Conservation (phyloP, 2,329 filamentous ascomycete genomes). For the Colletotrichum sp. region DNA sequence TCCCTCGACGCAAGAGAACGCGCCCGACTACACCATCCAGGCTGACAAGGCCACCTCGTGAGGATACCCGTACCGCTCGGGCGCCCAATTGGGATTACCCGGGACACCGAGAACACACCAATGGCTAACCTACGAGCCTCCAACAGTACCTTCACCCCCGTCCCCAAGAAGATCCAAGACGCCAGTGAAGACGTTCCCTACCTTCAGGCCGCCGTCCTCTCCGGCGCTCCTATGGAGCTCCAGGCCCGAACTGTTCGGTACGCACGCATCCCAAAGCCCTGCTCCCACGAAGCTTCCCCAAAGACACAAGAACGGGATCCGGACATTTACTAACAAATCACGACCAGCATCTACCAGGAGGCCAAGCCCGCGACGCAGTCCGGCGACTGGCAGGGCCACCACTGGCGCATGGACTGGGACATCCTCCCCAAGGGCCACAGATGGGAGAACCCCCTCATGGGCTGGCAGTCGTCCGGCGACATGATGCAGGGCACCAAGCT, state of each 20-base stretch:
- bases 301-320: neutral
- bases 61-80: constrained; percentile 14
- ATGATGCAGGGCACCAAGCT: constrained; percentile 93
- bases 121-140: constrained; percentile 12
- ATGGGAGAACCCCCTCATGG: constrained; percentile 99
- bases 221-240: constrained; percentile 90
- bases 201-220: constrained; percentile 84
- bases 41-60: constrained; percentile 93
- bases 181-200: constrained; percentile 81
- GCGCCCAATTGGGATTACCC: neutral
- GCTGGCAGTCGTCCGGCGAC: constrained; percentile 96
- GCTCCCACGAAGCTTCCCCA: neutral
- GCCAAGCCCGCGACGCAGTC: constrained; percentile 97
- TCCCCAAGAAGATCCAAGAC: constrained; percentile 88
- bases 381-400: constrained; percentile 80
- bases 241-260: constrained; percentile 95
- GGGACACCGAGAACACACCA: neutral
- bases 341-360: constrained; percentile 83
- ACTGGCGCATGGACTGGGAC: constrained; percentile 99
- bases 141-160: constrained; percentile 82
- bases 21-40: constrained; percentile 81
- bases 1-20: constrained; percentile 57
- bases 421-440: constrained; percentile 88
- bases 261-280: constrained; percentile 26
- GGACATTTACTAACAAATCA: neutral